Percentiles rank a stretch among this genome's conserved stretches.
These are phyloP conservation scores for Fibroporia radiculosa DNA, from an alignment of 768 basidiomycete genomes.

Conservation along the genomic window DNA sequence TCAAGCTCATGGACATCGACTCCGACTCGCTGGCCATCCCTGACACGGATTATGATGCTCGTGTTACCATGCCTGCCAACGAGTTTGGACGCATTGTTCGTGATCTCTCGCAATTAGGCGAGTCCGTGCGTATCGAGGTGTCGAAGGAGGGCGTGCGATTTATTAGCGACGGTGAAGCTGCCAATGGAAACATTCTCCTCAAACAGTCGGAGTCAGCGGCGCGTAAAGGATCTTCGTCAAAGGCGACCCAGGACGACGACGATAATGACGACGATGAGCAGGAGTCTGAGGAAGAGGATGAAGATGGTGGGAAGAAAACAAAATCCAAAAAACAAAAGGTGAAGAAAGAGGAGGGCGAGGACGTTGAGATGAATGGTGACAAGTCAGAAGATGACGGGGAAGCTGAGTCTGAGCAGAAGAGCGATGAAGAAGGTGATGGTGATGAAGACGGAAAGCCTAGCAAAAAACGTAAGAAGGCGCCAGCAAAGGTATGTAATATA, in stretches of 20 bases:
- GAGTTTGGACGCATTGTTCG: constrained; percentile 93
- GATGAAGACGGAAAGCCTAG: constrained; percentile 29
- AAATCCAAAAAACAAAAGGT: constrained; percentile 36
- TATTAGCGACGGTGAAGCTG: constrained; percentile 87
- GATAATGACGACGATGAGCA: constrained; percentile 38
- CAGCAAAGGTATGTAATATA: constrained; percentile 42
- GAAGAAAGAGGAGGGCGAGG: constrained; percentile 39
- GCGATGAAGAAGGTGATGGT: constrained; percentile 21
- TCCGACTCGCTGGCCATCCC: constrained; percentile 91
- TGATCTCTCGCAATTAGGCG: constrained; percentile 84
- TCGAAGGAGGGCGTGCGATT: constrained; percentile 94
- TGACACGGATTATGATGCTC: constrained; percentile 94
- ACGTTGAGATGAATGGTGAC: constrained; percentile 25
- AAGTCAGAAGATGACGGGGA: constrained; percentile 33
- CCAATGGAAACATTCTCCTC: constrained; percentile 80
- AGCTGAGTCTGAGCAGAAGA: constrained; percentile 27
- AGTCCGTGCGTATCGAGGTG: constrained; percentile 92
- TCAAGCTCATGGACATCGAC: constrained; percentile 99
- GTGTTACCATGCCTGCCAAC: constrained; percentile 73
- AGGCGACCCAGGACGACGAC: constrained; percentile 27
- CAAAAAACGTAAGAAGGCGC: constrained; percentile 54
- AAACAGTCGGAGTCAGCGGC: constrained; percentile 59
- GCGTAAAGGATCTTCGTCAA: constrained; percentile 11
- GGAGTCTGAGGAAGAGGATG: constrained; percentile 41
- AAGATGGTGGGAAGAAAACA: constrained; percentile 30